Evolutionary conservation across 2,329 filamentous ascomycete genomes (phyloP), one percentile per base, ranked within the genome.

Genomic region (Penicillium janthinellum): DNA sequence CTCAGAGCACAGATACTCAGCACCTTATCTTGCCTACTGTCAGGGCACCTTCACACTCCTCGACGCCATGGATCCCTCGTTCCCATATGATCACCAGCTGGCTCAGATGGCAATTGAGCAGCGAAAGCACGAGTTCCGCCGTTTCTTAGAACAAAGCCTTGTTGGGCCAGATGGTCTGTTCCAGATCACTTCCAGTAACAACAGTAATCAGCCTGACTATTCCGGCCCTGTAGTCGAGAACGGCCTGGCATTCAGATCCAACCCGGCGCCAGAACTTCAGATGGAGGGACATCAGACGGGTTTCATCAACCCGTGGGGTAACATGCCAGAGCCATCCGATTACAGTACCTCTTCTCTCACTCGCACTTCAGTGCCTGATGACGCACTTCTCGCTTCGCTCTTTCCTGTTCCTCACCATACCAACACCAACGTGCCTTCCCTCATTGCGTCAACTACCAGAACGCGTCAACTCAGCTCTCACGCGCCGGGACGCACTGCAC

Each of bases 201-300:
- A 45, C 50, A 14, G 56, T 53, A 63, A 52, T 31, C 60, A 61
- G n/a, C 39, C 57, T 59, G 57, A 59, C 54, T 44, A 67, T 58
- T 66, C 64, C 52, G 63, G 63, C 42, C 51, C 62, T 25, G 17
- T 35, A 42, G 34, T 54, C 58, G 61, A 62, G 20, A 64, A 62
- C 50, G 73, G 71, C 72, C 35, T 65, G 44, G 60, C 59, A 44
- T 69, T 64, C 53, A 63, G 59, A 61, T 71, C 66, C 35, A 61
- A 58, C 62, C 63, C 42, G 39, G 14, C 52, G 38, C 61, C 65
- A 20, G 64, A 62, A 58, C 44, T 60, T 25, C 60, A 62, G 58
- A 56, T 62, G 41, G 39, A 66, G 49, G 55, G 51, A 57, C 66
- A 65, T 17, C 58, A 65, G 25, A 44, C 60, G 49, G 64, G 62